phyloP scores from a whole-genome alignment of 768 basidiomycete species.

The Leccinum uliginosum region DNA sequence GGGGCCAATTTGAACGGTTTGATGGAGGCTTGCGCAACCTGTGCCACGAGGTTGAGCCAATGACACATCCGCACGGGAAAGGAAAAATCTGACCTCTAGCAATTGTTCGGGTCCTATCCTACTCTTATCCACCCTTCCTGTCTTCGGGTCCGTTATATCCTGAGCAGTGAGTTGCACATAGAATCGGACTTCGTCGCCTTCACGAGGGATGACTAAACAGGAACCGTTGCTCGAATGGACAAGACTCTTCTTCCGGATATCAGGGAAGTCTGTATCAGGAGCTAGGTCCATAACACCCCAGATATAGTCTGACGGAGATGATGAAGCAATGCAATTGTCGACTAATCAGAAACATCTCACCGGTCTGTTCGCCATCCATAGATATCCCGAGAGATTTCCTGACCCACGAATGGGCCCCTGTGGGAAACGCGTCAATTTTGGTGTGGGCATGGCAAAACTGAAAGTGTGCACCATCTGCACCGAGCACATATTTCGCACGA shows the following conservation, averaged over 20 bases:
- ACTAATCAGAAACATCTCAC: conserved; percentile 15
- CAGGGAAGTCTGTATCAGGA: conserved; percentile 51
- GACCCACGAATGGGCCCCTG: conserved; percentile 83
- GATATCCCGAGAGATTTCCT: conserved; percentile 58
- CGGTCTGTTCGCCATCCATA: conserved; percentile 74
- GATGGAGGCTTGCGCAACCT: conserved; percentile 40
- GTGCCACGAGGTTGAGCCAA: not conserved
- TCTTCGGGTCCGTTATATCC: conserved; percentile 33
- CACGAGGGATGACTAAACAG: conserved; percentile 50
- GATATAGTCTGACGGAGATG: conserved; percentile 29
- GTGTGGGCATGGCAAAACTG: not conserved
- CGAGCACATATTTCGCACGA: conserved; percentile 70
- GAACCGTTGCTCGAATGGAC: conserved; percentile 50
- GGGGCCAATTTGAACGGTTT: conserved; percentile 36
- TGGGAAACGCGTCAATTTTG: conserved; percentile 1
- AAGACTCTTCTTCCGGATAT: conserved; percentile 44
- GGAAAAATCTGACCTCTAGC: conserved; percentile 29
- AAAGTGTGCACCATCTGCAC: conserved; percentile 56
- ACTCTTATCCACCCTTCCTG: conserved; percentile 40
- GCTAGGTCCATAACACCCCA: conserved; percentile 46
- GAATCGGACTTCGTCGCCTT: conserved; percentile 42
- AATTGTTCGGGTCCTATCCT: conserved; percentile 37
- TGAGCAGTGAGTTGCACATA: conserved; percentile 48
- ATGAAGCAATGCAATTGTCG: not conserved
- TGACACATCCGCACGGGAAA: not conserved